phyloP scores from a whole-genome alignment of 2,329 filamentous ascomycete genomes.

The Cladosporium sphaerospermum region DNA sequence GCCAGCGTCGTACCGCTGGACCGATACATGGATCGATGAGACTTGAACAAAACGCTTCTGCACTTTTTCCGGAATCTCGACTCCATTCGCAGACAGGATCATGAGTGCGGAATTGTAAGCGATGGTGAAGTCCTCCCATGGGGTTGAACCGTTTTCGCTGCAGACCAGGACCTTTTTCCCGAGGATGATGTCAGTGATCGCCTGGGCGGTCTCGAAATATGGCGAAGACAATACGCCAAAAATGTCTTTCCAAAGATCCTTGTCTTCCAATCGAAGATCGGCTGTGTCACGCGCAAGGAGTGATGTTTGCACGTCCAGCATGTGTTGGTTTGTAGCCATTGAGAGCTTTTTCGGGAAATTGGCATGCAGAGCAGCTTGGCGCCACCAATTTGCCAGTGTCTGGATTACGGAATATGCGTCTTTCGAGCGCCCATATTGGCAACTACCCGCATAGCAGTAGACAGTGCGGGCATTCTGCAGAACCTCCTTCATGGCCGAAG shows the following conservation, averaged over 20 bases:
- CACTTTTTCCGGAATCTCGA: neutral
- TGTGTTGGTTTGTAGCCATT: constrained; percentile 2
- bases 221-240: neutral
- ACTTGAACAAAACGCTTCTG: neutral
- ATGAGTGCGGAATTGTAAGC: neutral
- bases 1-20: neutral
- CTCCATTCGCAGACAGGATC: neutral
- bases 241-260: neutral
- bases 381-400: constrained; percentile 6
- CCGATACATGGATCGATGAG: constrained; percentile 1
- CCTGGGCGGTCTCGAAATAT: constrained; percentile 4
- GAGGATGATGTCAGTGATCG: constrained; percentile 7
- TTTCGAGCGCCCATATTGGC: neutral
- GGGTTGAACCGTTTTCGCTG: neutral
- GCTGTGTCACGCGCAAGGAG: neutral
- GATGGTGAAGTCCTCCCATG: constrained; percentile 1
- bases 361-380: neutral
- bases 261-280: neutral
- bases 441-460: neutral
- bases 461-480: neutral
- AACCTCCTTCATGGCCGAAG: constrained; percentile 3
- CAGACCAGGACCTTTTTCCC: constrained; percentile 4
- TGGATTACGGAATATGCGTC: constrained; percentile 2
- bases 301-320: neutral
- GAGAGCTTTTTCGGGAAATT: neutral